Base-by-base conservation (phyloP, 2,329 filamentous ascomycete genomes). In the Colletotrichum cuscutae region DNA sequence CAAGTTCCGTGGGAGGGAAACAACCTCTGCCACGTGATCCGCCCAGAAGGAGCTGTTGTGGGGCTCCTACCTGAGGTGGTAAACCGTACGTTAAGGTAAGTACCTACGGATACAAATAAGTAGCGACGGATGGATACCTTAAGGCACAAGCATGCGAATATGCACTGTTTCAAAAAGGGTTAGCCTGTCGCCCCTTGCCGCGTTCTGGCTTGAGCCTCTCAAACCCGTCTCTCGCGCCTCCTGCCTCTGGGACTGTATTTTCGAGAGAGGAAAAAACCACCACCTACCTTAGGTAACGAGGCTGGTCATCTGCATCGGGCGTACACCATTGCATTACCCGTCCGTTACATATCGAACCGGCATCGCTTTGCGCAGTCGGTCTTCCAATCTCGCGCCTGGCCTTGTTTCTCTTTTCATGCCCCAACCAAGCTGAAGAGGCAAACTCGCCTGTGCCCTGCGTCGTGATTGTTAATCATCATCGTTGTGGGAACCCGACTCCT, bases 401-500 rank as follows among this genome's bases (percentile, higher is more conserved):
- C n/a, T 57, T 65, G 49, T 58, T 46, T 53, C 15, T 42, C 30
- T 46, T 42, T 42, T 30, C 7, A 71, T 71, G 68, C 68, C 53
- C 49, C 64, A 46, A 56, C 68, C 46, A 64, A 59, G 64, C 64
- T 61, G 37, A 60, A 60, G 57, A 71, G 68, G 68, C 68, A 71
- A 71, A 71, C 35, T 22, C 46, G 64, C 57, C 68, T 61, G 68
- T 64, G 68, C 64, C 68, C 68, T 71, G 68, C 64, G 56, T 71
- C 68, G 68, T 71, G 68, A 46, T 71, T 71, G 49, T 54, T 71
- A 71, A 71, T 71, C 54, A 71, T 37, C 56, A 53, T 19, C 12
- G 15, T 57, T 46, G 53, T 65, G 63, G 68, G 60, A 35, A 61
- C 52, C 64, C 63, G 46, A 30, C 26, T 65, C 63, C 68, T 61